A percentile compares a stretch with the other conserved stretches of the same genome.
These are phyloP conservation scores for Linum tenue DNA, from an alignment of 345 rosid species.

Conservation along the genomic window DNA sequence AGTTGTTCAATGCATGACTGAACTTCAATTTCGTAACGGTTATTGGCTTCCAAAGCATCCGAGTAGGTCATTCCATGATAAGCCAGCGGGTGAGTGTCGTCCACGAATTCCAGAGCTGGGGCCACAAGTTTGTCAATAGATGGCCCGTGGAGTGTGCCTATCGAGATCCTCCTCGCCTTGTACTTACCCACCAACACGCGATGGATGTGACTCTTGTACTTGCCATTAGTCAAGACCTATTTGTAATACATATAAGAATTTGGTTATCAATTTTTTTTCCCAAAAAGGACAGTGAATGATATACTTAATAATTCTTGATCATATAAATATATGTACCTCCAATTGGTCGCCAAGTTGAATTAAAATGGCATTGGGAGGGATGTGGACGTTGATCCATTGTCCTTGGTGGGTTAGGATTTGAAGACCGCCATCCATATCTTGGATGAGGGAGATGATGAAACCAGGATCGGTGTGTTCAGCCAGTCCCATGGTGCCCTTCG, in stretches of 20 bases:
- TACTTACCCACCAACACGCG: conserved; percentile 16
- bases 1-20: conserved; percentile 1
- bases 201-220: not conserved
- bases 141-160: conserved; percentile 24
- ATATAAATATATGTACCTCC: conserved; percentile 11
- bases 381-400: conserved; percentile 1
- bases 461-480: no score
- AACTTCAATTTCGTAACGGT: not conserved
- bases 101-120: conserved; percentile 16
- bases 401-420: no score
- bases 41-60: conserved; percentile 14
- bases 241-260: not conserved
- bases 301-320: not conserved
- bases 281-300: not conserved
- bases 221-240: conserved; percentile 21
- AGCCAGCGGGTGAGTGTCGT: conserved; percentile 6
- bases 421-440: no score
- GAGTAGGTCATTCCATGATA: conserved; percentile 19
- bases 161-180: conserved; percentile 15
- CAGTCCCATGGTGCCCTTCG: no score
- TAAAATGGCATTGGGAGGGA: conserved; percentile 15
- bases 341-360: conserved; percentile 5
- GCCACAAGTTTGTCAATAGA: conserved; percentile 11
- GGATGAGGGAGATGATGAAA: conserved; percentile 4
- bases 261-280: no score